These are phyloP conservation scores for Entamoeba invadens DNA, from an alignment of 208 protist species.

Conservation along the genomic window DNA sequence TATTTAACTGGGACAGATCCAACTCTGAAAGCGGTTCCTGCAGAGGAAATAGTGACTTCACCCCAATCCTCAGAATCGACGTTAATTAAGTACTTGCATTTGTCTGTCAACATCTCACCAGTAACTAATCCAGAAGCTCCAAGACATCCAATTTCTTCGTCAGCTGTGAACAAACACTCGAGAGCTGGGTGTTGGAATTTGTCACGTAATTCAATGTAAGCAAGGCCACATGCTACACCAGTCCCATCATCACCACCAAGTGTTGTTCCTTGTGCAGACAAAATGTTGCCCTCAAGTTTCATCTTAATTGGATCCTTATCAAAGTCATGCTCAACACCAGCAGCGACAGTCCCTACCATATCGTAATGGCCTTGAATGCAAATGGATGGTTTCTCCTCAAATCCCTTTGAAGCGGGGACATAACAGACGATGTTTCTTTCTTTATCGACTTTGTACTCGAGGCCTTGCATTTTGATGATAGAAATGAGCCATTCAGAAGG, in stretches of 20 bases:
- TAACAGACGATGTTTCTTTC: not conserved
- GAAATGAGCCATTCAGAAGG: not conserved
- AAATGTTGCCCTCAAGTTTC: not conserved
- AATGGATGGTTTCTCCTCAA: not conserved
- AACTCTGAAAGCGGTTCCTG: constrained; percentile 18
- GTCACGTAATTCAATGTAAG: not conserved
- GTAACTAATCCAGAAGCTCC: constrained; percentile 8
- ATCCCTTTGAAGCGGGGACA: not conserved
- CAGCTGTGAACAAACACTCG: constrained; percentile 18
- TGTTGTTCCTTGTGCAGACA: constrained; percentile 14
- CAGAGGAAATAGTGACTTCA: constrained; percentile 18
- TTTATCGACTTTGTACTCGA: not conserved
- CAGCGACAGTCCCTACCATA: constrained; percentile 12
- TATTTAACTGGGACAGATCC: not conserved
- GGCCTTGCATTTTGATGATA: not conserved
- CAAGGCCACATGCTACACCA: constrained; percentile 7
- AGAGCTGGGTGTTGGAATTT: constrained; percentile 12
- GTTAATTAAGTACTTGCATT: constrained; percentile 26
- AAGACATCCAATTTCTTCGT: constrained; percentile 25
- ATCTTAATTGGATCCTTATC: constrained; percentile 18
- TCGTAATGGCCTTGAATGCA: constrained; percentile 25
- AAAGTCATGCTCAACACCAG: constrained; percentile 13
- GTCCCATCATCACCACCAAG: constrained; percentile 22
- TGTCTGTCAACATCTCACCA: not conserved
- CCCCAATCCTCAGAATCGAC: constrained; percentile 27